Evolutionary conservation across 108 stramenopile species (phyloP).

Genomic region (Asterionellopsis glacialis): DNA sequence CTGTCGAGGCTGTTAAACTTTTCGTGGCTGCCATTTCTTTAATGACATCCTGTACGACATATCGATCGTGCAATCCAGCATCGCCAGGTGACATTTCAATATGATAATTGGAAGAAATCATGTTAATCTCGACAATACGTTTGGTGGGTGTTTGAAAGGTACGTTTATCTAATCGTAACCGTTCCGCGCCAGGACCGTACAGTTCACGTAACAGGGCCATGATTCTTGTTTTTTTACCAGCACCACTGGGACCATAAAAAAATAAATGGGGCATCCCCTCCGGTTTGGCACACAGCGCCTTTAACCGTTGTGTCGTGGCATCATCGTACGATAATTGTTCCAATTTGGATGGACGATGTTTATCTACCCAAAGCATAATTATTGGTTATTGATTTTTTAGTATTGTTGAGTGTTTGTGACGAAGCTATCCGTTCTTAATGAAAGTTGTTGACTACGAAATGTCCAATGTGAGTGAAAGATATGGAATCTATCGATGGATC

Average conservation of each 20-base stretch:
- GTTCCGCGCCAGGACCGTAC: slow-evolving; percentile 89
- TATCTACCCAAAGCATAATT: slow-evolving; percentile 98
- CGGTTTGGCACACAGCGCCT: slow-evolving; percentile 64
- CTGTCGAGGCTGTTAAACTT: slow-evolving; percentile 32
- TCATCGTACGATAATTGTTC: slow-evolving; percentile 84
- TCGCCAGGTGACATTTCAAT: slow-evolving; percentile 96
- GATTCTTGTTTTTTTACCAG: slow-evolving; percentile 97
- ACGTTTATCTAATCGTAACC: slow-evolving; percentile 68
- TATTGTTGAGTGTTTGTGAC: too few species aligned
- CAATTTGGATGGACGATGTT: slow-evolving; percentile 91
- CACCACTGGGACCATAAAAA: slow-evolving; percentile 96
- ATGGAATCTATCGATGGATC: too few species aligned
- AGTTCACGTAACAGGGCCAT: slow-evolving; percentile 83
- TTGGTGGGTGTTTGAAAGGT: slow-evolving; percentile 86
- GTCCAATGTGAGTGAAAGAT: too few species aligned
- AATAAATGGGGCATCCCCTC: slow-evolving; percentile 87
- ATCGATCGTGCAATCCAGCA: slow-evolving; percentile 95
- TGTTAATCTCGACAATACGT: slow-evolving; percentile 87
- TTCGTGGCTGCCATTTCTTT: slow-evolving; percentile 94
- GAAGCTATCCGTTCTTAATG: too few species aligned
- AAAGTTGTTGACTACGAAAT: too few species aligned
- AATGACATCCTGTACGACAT: slow-evolving; percentile 96
- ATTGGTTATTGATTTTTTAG: too few species aligned
- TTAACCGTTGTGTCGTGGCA: slow-evolving; percentile 64
- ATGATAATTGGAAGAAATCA: slow-evolving; percentile 92